Evolutionary conservation across 441 rosid species (phyloP), one percentile per base, ranked within the genome.

Genomic region (Mallotus japonicus): DNA sequence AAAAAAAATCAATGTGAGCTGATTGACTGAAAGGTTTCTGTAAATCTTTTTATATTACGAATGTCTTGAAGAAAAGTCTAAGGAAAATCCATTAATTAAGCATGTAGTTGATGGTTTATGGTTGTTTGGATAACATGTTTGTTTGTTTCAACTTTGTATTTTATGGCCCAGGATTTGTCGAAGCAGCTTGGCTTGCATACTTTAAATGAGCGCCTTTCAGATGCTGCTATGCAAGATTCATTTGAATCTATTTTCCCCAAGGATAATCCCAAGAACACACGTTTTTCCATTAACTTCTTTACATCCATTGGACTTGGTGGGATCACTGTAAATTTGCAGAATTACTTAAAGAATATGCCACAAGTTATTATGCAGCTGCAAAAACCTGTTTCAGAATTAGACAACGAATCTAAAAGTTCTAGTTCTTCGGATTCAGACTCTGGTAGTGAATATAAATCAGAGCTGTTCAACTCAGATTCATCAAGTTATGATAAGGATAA

Each of bases 241-340:
- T 89, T 84, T 12, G 97, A 92, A 60, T 88, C 95, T 0, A 95
- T 93, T 50, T 95, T 95, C 78, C 97, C 97, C 0, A 91, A 67
- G 71, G 97, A 95, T 72, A 93, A 91, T 75, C 97, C 95, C 4
- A 91, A 90, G 92, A 95, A 92, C 83, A 91, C 95, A 0, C 67
- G 97, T 57, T 92, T 95, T 81, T 66, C 97, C 34, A 93, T 93
- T 62, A 95, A 93, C 80, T 93, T 91, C 81, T 92, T 95, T 85
- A 95, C 97, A 19, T 90, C 97, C 40, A 90, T 90, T 78, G 98
- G 99, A 42, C 95, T 93, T 19, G 99, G 94, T 79, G 99, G 97
- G 15, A 88, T 95, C 75, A 95, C 97, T 6, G 97, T 90, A 78
- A 91, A 81, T 72, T 82, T 90, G 69, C 89, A 92, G 0, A 95